Evolutionary conservation across 768 basidiomycete species (phyloP).

Genomic region (Tylopilus felleus): DNA sequence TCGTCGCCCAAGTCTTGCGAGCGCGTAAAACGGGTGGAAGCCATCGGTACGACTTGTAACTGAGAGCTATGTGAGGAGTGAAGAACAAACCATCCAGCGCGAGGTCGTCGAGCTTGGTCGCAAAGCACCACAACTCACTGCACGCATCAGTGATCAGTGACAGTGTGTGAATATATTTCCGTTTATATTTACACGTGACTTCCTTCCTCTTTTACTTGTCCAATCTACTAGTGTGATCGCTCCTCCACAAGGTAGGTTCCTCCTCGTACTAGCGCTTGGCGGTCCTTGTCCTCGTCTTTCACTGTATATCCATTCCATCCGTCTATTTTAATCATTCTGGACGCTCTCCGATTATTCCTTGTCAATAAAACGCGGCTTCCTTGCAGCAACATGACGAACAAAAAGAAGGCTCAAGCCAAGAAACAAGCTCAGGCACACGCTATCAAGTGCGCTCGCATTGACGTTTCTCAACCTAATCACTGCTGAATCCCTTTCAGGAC

Average conservation of each 20-base stretch:
- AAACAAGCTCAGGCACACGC: slow-evolving; percentile 28
- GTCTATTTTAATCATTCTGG: slow-evolving; percentile 5
- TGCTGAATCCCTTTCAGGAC: slow-evolving; percentile 17
- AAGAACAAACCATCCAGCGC: neutral
- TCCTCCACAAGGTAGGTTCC: too few relatives aligned
- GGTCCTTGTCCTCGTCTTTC: neutral
- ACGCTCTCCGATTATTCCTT: slow-evolving; percentile 5
- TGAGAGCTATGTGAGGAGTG: neutral
- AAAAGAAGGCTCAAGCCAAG: slow-evolving; percentile 29
- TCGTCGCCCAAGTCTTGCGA: slow-evolving; percentile 13
- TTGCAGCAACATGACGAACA: slow-evolving; percentile 28
- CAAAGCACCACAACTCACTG: too few relatives aligned
- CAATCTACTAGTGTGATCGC: slow-evolving; percentile 6
- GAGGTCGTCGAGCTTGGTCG: slow-evolving; percentile 6
- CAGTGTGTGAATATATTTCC: slow-evolving; percentile 10
- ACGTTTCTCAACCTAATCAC: neutral
- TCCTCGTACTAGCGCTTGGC: neutral
- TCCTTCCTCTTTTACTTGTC: neutral
- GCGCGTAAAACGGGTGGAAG: slow-evolving; percentile 11
- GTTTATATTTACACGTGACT: slow-evolving; percentile 14
- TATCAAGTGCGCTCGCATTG: slow-evolving; percentile 19
- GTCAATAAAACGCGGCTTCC: neutral
- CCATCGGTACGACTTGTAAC: slow-evolving; percentile 5
- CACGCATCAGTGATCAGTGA: neutral
- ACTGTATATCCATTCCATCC: neutral